Evolutionary conservation across 2,329 filamentous ascomycete species (phyloP).

Genomic region (Exophiala spinifera): DNA sequence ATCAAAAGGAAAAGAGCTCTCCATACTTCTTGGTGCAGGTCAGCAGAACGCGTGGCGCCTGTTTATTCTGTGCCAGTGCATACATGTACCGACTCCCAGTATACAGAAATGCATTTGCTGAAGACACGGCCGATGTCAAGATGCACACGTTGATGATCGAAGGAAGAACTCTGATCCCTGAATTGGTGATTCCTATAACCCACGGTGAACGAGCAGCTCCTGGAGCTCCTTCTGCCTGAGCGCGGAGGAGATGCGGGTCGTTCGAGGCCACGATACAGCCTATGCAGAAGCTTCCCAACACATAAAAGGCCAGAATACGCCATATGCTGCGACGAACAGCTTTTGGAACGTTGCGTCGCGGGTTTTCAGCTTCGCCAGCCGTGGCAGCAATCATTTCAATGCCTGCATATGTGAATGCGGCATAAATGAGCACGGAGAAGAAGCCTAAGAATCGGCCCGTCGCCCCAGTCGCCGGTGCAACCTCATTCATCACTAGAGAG

Average conservation of each 20-base stretch:
- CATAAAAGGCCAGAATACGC: constrained; percentile 71
- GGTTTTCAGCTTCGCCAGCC: constrained; percentile 67
- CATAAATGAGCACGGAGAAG: constrained; percentile 68
- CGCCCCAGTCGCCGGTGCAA: constrained; percentile 50
- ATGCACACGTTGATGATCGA: constrained; percentile 57
- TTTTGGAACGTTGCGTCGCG: constrained; percentile 63
- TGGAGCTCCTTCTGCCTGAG: constrained; percentile 41
- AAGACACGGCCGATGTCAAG: constrained; percentile 55
- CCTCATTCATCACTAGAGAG: too few relatives aligned
- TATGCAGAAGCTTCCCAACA: constrained; percentile 66
- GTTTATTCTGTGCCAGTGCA: constrained; percentile 39
- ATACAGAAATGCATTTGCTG: constrained; percentile 57
- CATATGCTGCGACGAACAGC: constrained; percentile 75
- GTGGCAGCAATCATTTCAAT: constrained; percentile 61
- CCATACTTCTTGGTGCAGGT: too few relatives aligned
- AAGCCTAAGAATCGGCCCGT: constrained; percentile 53
- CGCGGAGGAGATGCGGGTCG: constrained; percentile 55
- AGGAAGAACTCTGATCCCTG: constrained; percentile 52
- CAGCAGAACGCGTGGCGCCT: too few relatives aligned
- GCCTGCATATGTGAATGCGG: constrained; percentile 62
- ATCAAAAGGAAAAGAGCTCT: too few relatives aligned
- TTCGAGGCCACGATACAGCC: constrained; percentile 67
- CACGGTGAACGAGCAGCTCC: constrained; percentile 58
- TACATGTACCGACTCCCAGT: constrained; percentile 54
- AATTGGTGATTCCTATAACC: constrained; percentile 59